Evolutionary conservation across 2,329 filamentous ascomycete species (phyloP), one percentile per base, ranked within the genome.

Genomic region (Aspergillus hortae): DNA sequence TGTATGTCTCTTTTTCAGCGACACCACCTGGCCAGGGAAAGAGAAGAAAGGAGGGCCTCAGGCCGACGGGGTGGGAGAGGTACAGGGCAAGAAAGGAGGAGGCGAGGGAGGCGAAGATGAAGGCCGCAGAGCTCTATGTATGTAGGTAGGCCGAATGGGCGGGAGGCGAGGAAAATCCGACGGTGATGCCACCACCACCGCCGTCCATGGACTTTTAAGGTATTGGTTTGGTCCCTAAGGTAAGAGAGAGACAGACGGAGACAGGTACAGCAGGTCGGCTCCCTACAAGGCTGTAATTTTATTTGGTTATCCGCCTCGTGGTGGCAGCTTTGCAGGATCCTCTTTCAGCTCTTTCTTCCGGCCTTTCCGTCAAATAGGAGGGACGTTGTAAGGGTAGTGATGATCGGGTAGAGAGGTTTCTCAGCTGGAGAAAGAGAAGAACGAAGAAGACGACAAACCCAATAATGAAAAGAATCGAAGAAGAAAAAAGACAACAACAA

Each of bases 261-360:
- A 19, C 19, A 30, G 27, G 27, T 30, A n/a, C 35, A 38, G 35
- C 7, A 38, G 14, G 14, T 17, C 5, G 35, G 15, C 14, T 38
- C 35, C 35, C 53, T 58, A 56, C 57, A 59, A 54, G 57, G 52
- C 57, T 58, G 38, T 38, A 38, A 43, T 55, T 47, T 53, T 49
- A 52, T 57, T 50, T 50, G 48, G 54, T 51, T 23, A 10, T 43
- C 41, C 41, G 15, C 46, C 46, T 38, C 35, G 35, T 38, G 35
- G 35, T 38, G 35, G 35, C 35, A 17, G 35, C 15, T 12, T 12
- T 38, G 27, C 27, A 30, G 27, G 27, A 30, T 30, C 7, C 25
- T 30, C 27, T 30, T 30, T 30, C 27, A 11, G 27, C 7, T 30
- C 27, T 30, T 30, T 11, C 27, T 30, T 30, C 27, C 27, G 27